Conservation (phyloP, 768 basidiomycete species). For the Kwoniella dendrophila region DNA sequence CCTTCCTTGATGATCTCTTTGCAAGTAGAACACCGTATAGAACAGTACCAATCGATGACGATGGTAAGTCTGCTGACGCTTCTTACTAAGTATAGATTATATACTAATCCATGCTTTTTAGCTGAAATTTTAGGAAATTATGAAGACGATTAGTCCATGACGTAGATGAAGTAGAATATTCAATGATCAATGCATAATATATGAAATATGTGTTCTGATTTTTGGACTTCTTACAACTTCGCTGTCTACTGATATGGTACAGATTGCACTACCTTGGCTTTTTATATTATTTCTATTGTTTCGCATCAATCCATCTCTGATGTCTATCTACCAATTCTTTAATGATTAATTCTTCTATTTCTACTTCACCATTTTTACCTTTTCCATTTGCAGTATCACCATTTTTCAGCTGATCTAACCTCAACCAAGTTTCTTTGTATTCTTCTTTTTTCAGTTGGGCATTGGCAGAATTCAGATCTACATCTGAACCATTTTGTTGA, state of each 20-base stretch:
- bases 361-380: conserved; percentile 60
- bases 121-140: conserved; percentile 38
- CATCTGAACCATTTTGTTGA: background rate
- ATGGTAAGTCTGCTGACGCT: conserved; percentile 54
- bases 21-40: conserved; percentile 46
- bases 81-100: too few relatives aligned
- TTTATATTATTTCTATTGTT: background rate
- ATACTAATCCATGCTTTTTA: background rate
- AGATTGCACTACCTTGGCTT: background rate
- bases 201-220: background rate
- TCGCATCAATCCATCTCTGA: conserved; percentile 63
- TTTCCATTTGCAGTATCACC: conserved; percentile 23
- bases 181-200: conserved; percentile 12
- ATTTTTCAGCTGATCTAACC: conserved; percentile 43
- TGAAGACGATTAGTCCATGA: conserved; percentile 27
- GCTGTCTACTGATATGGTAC: background rate
- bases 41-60: conserved; percentile 54
- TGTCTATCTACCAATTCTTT: conserved; percentile 74
- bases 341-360: conserved; percentile 94
- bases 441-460: conserved; percentile 9
- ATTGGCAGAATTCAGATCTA: conserved; percentile 3
- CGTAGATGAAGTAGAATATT: background rate
- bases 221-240: background rate
- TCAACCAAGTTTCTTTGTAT: conserved; percentile 56
- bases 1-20: conserved; percentile 52